Evolutionary conservation across 495 filamentous ascomycete species (phyloP), one percentile per base, ranked within the genome.

Genomic region (Rostrohypoxylon terebratum): DNA sequence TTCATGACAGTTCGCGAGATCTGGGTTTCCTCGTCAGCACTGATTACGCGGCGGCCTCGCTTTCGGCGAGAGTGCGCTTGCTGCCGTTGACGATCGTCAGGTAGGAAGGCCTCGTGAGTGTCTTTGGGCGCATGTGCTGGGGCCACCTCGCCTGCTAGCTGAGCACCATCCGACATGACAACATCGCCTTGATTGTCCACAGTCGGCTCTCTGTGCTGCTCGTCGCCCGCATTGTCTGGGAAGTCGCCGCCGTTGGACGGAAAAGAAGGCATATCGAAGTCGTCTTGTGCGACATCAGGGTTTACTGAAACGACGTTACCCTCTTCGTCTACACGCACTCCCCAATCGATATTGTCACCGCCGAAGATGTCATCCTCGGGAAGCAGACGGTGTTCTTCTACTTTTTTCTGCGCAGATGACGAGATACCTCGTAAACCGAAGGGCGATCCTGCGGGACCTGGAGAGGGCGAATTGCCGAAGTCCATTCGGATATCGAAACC

Each of bases 1-100:
- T 82, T 85, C 14, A 93, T 75, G 11, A 87, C 85, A 9, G 76
- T 74, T 63, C 87, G 88, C 53, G 85, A 83, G 21, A 93, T 72
- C 25, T 86, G 78, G 1, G 80, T 84, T 18, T 75, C 75, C 9
- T 75, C 68, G 65, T 88, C 89, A 1, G 78, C 74, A 20, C 66
- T 63, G 34, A 80, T 8, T 53, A 77, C 10, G 63, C 71, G 40
- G 28, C 66, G 72, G 75, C 76, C 67, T 63, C 69, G 65, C 71
- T 63, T 69, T 67, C 74, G 73, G 53, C 50, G 72, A 55, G 75
- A 51, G 57, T 75, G 69, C 8, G 63, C 76, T 69, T 75, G 62
- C 23, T 51, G 34, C 9, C 3, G 59, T n/a, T 54, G 34, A 34
- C 55, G 51, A 71, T 74, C 45, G 71, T 76, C 57, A 53, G 71